phyloP scores from a whole-genome alignment of 164 flowering plant species.

The Tetrastigma voinierianum region DNA sequence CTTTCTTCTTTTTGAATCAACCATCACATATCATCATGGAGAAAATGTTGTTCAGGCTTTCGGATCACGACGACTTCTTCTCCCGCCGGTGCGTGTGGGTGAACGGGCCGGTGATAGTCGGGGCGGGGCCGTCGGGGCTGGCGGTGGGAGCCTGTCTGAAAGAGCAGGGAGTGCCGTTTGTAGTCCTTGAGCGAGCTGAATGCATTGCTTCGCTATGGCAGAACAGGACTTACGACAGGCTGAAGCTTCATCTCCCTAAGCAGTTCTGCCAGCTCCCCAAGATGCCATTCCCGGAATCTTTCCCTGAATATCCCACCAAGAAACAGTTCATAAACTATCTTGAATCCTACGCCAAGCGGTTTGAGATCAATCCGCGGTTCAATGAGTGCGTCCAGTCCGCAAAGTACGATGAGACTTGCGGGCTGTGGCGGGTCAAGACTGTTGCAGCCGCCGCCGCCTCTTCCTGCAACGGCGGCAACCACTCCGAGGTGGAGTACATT shows the following conservation, averaged over 20 bases:
- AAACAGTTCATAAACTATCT: constrained; percentile 70
- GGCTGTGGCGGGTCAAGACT: constrained; percentile 63
- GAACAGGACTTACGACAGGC: constrained; percentile 62
- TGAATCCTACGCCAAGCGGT: constrained; percentile 46
- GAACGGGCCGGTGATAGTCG: constrained; percentile 75
- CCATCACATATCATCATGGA: constrained; percentile 16
- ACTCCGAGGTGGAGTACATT: constrained; percentile 52
- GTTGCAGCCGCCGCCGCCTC: constrained; percentile 18
- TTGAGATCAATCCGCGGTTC: constrained; percentile 56
- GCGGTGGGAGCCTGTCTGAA: constrained; percentile 71
- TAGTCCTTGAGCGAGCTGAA: constrained; percentile 55
- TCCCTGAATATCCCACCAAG: constrained; percentile 71
- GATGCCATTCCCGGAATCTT: constrained; percentile 58
- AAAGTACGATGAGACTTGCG: constrained; percentile 53
- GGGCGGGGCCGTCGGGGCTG: constrained; percentile 81
- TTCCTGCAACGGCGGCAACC: constrained; percentile 2
- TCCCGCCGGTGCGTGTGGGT: constrained; percentile 55
- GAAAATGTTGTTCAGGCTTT: constrained; percentile 25
- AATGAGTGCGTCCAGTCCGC: constrained; percentile 61
- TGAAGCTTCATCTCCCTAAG: constrained; percentile 80
- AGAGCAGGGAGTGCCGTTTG: constrained; percentile 60
- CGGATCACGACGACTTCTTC: constrained; percentile 27
- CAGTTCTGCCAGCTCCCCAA: constrained; percentile 75
- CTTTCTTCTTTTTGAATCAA: not conserved
- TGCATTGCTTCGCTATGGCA: constrained; percentile 82